phyloP scores from a whole-genome alignment of 306 rosid species.

The Medicago truncatula region DNA sequence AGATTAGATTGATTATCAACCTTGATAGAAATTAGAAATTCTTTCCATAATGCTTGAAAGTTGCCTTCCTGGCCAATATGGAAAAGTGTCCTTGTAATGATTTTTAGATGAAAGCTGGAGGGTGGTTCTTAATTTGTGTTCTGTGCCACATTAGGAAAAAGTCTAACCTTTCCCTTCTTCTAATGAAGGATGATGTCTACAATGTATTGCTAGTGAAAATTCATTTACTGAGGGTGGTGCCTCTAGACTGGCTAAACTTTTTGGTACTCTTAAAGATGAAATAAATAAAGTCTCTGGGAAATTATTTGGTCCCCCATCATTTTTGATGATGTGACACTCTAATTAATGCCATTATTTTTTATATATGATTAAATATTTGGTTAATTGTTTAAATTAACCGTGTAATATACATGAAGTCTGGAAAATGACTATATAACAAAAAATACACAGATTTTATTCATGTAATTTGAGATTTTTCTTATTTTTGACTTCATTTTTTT shows the following conservation, averaged over 20 bases:
- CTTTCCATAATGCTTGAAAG: neutral
- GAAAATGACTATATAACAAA: too few relatives aligned
- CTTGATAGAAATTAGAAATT: slow-evolving; percentile 1
- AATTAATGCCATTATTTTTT: too few relatives aligned
- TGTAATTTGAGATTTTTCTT: too few relatives aligned
- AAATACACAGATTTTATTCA: too few relatives aligned
- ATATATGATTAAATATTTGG: too few relatives aligned
- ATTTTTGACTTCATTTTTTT: too few relatives aligned
- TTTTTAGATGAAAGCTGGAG: neutral
- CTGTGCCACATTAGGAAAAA: neutral
- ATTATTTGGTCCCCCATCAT: too few relatives aligned
- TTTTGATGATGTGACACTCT: too few relatives aligned
- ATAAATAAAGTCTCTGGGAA: too few relatives aligned
- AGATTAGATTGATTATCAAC: neutral
- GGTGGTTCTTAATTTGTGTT: slow-evolving; percentile 14
- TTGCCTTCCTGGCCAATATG: neutral
- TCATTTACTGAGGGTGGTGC: neutral
- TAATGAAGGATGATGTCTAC: slow-evolving; percentile 3
- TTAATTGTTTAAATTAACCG: too few relatives aligned
- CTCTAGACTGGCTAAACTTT: slow-evolving; percentile 9
- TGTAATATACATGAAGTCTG: too few relatives aligned
- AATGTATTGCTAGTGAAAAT: neutral
- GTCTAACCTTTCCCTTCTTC: neutral
- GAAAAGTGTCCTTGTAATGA: slow-evolving; percentile 4
- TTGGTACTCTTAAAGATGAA: too few relatives aligned